A percentile compares a stretch with the other conserved stretches of the same genome.
phyloP scores from a whole-genome alignment of 2,329 filamentous ascomycete species.

The Metarhizium album region DNA sequence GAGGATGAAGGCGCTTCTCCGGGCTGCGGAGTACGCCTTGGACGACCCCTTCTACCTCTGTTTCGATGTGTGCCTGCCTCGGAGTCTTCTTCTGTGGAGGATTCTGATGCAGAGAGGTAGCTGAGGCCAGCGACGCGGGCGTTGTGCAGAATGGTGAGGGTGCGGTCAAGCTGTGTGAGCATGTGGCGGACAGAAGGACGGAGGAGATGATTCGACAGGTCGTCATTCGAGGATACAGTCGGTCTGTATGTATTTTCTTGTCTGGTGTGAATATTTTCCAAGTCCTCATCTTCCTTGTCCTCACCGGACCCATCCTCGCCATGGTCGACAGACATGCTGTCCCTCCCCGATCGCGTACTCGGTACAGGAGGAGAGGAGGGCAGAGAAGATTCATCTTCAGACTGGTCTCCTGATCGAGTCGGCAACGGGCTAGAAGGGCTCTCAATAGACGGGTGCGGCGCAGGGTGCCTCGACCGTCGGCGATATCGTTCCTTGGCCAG shows the following conservation, averaged over 20 bases:
- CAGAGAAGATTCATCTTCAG: slow-evolving; percentile 1
- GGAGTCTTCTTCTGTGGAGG: slow-evolving; percentile 27
- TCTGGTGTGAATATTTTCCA: not conserved
- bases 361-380: slow-evolving; percentile 7
- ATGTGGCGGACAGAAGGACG: slow-evolving; percentile 60
- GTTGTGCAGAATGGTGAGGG: slow-evolving; percentile 62
- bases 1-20: slow-evolving; percentile 1
- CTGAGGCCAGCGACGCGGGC: slow-evolving; percentile 41
- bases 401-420: not conserved
- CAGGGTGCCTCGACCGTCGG: slow-evolving; percentile 13
- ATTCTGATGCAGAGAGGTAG: slow-evolving; percentile 26
- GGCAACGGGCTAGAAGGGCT: not conserved
- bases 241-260: slow-evolving; percentile 30
- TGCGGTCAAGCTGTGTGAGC: slow-evolving; percentile 55
- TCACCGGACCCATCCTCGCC: slow-evolving; percentile 1
- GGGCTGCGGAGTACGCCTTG: slow-evolving; percentile 10
- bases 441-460: slow-evolving; percentile 8
- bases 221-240: slow-evolving; percentile 58
- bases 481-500: slow-evolving; percentile 56
- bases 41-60: slow-evolving; percentile 13
- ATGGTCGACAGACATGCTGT: not conserved
- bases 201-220: slow-evolving; percentile 52
- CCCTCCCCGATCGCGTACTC: not conserved
- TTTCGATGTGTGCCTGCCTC: slow-evolving; percentile 14
- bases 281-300: not conserved